Percentiles rank a stretch among this genome's conserved stretches.
Evolutionary conservation across 805 yeast species (phyloP).

Genomic region (Millerozyma miso): DNA sequence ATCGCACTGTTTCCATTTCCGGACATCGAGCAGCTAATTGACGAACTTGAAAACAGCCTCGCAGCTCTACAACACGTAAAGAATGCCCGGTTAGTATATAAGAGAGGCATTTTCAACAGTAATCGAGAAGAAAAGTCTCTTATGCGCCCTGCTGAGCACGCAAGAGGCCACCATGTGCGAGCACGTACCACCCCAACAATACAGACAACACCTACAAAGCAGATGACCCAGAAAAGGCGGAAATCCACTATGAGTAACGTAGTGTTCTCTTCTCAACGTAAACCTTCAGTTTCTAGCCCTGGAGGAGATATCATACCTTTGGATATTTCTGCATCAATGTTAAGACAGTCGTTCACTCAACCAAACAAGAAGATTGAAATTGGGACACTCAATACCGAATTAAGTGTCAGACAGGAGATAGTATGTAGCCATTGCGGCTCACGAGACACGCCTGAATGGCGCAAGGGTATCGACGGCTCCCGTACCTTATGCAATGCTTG

Average conservation of each 20-base stretch:
- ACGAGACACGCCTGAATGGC: conserved; percentile 85
- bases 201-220: background rate
- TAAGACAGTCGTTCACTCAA: background rate
- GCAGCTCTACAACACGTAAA: background rate
- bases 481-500: conserved; percentile 89
- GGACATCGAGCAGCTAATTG: background rate
- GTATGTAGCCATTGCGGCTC: conserved; percentile 61
- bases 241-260: background rate
- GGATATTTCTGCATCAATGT: conserved; percentile 4
- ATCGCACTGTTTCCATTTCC: background rate
- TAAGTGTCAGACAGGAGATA: conserved; percentile 12
- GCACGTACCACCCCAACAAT: background rate
- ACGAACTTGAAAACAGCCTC: background rate
- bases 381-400: conserved; percentile 15
- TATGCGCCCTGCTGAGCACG: background rate
- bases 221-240: background rate
- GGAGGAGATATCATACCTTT: conserved; percentile 9
- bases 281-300: background rate
- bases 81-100: background rate
- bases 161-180: background rate
- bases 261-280: no score
- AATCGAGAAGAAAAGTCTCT: background rate
- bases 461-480: conserved; percentile 82
- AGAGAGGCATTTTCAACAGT: background rate
- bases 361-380: background rate